These are phyloP conservation scores for Podospora sp. DNA, from an alignment of 495 filamentous ascomycete species.

Conservation along the genomic window DNA sequence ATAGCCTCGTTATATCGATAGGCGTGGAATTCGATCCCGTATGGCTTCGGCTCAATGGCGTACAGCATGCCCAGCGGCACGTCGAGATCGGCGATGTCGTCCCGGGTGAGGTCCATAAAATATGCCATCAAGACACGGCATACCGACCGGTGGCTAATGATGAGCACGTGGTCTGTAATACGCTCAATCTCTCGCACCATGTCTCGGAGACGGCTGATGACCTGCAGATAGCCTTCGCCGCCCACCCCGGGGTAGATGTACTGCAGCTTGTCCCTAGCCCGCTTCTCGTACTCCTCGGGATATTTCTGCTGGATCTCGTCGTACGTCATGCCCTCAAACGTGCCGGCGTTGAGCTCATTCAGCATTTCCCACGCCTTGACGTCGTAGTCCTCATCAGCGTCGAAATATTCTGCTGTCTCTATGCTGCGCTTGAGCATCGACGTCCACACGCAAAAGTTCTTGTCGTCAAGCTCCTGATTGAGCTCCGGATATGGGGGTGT, in stretches of 20 bases:
- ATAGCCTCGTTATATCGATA: constrained; percentile 78
- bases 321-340: constrained; percentile 94
- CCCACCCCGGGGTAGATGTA: constrained; percentile 95
- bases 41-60: constrained; percentile 94
- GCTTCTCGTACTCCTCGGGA: constrained; percentile 74
- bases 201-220: constrained; percentile 91
- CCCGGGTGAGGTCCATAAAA: constrained; percentile 85
- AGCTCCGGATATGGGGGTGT: constrained; percentile 94
- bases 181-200: constrained; percentile 97
- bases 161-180: constrained; percentile 90
- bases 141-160: constrained; percentile 88
- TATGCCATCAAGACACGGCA: constrained; percentile 92
- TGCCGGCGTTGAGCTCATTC: constrained; percentile 90
- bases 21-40: constrained; percentile 94
- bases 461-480: constrained; percentile 61
- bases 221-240: constrained; percentile 93
- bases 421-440: constrained; percentile 90
- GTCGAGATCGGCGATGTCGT: constrained; percentile 90
- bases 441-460: constrained; percentile 98
- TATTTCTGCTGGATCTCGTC: constrained; percentile 76
- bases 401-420: constrained; percentile 81
- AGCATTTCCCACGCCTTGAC: constrained; percentile 98
- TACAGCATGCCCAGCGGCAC: constrained; percentile 91
- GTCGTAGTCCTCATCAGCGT: constrained; percentile 94
- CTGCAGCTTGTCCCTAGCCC: constrained; percentile 79